phyloP scores from a whole-genome alignment of 2,329 filamentous ascomycete genomes.

The Drechslerella coelobrocha region DNA sequence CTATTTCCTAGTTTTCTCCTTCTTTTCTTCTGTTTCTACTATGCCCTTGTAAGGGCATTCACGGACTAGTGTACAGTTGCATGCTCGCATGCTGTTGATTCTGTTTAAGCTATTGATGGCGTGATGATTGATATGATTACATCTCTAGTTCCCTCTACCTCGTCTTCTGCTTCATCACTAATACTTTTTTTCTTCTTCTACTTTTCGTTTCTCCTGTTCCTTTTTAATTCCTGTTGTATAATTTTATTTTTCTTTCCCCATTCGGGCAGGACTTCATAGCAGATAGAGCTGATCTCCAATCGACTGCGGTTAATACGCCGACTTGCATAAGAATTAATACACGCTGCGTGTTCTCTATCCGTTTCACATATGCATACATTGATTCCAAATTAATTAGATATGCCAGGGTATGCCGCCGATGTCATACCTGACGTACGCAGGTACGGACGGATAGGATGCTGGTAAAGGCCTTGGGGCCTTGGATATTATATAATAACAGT shows the following conservation, averaged over 20 bases:
- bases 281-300: no score
- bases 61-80: conserved; percentile 1
- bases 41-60: background rate
- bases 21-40: background rate
- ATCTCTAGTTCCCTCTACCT: background rate
- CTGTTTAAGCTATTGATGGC: no score
- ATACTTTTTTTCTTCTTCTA: background rate
- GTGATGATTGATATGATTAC: conserved; percentile 1
- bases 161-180: background rate
- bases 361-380: no score
- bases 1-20: conserved; percentile 6
- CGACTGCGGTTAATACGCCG: no score
- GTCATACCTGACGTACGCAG: no score
- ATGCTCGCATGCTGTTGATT: conserved; percentile 5
- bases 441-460: no score
- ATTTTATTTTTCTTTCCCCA: background rate
- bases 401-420: no score
- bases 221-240: background rate
- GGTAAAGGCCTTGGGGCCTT: no score
- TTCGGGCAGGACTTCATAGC: background rate
- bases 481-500: no score
- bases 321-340: no score
- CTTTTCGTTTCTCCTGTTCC: background rate
- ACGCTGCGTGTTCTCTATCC: no score
- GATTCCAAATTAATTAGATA: no score